Evolutionary conservation across 2,329 filamentous ascomycete genomes (phyloP), one percentile per base, ranked within the genome.

Genomic region (Neofusicoccum laricinum): DNA sequence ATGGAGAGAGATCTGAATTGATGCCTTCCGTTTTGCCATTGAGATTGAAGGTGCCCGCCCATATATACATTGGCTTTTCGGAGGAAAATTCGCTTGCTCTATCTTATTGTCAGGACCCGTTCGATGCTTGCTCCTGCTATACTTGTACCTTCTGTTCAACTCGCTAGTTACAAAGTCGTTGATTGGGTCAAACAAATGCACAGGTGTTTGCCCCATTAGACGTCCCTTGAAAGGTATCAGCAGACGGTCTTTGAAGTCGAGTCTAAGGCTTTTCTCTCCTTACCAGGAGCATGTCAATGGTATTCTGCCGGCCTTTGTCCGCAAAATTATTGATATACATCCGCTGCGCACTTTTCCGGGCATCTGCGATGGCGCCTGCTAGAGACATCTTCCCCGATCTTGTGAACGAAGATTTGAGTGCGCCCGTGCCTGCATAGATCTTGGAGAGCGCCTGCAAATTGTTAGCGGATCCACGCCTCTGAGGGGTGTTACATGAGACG

Each of bases 261-360:
- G 36, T 10, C 5, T 53, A 48, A 15, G 11, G 14, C 5, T 17
- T 8, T 17, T 8, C 7, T 15, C 14, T 43, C 34, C 63, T 38
- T 38, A 64, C 63, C 40, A 99, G 83, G 5, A 99, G 84, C 79
- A 96, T 89, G 76, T 99, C 95, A 69, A 99, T 98, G 0, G 92
- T 97, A 69, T 92, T 93, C 74, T 99, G 95, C 51, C 93, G 85
- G 21, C 89, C 91, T 68, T 96, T 96, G 75, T 99, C 95, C 8
- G 93, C 87, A 75, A 99, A 98, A 73, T 97, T 98, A 79, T 99
- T 99, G 79, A 97, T 94, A 74, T 97, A 98, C 67, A 97, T 86
- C 66, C 95, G 86, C 61, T 95, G 95, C 0, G 94, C 93, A 68
- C 92, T 97, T 78, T 99, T 99, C 63, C 94, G 87, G 49, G 93